Evolutionary conservation across 2,329 filamentous ascomycete genomes (phyloP), one percentile per base, ranked within the genome.

Genomic region (Neurospora sp.): DNA sequence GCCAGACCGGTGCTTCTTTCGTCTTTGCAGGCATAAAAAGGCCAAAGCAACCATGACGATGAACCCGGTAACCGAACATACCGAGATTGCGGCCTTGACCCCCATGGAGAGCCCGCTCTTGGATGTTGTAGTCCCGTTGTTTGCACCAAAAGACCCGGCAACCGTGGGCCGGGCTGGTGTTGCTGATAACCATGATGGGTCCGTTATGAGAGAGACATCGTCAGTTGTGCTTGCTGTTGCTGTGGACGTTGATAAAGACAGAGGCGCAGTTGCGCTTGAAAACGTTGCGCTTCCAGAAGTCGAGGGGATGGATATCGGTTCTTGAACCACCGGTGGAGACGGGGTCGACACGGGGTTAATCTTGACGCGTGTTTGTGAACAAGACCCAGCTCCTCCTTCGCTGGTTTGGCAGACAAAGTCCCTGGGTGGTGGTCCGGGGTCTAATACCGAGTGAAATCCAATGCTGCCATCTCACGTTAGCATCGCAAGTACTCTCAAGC

Each of bases 51-150:
- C 68, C 3, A 85, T 69, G 2, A 80, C 75, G 15, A 82, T 70
- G 11, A 82, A 72, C 4, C 75, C 80, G n/a, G 83, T 74, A 3
- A 81, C 73, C 1, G 80, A 79, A 67, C 81, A 82, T 11, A 85
- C 73, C 4, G 78, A 81, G 67, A 87, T 82, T 39, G 84, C 83
- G 2, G 81, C 80, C 70, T 82, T 85, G 66, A 80, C 78, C 2
- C 81, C 81, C 1, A 76, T 73, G 1, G 83, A 77, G 6, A 85
- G 75, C 3, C 72, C 73, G 28, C 70, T 73, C 23, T 71, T 69
- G 15, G 80, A 77, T 40, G 74, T 69, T 38, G 73, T 74, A 68
- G 74, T 62, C 52, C 52, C 52, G 4, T 38, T 66, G 70, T 72
- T 69, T 28, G 43, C 28, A 23, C 19, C 33, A 17, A 39, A 40